These are phyloP conservation scores for Hura crepitans DNA, from an alignment of 441 rosid genomes.

Conservation along the genomic window DNA sequence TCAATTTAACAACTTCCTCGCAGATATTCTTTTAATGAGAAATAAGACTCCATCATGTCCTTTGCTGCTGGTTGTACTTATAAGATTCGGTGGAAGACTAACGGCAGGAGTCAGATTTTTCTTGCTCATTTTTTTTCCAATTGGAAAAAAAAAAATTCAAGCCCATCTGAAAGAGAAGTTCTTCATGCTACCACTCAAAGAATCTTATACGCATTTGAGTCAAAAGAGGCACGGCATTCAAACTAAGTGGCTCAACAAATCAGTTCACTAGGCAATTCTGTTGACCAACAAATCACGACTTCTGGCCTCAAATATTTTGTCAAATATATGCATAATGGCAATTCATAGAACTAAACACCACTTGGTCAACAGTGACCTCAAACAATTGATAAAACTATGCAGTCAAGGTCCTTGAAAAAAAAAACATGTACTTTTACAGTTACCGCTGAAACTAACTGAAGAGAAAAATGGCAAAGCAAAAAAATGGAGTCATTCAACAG, in stretches of 20 bases:
- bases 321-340: conserved; percentile 11
- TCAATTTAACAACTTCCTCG: not conserved
- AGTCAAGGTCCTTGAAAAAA: not conserved
- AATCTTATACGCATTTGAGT: not conserved
- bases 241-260: not conserved
- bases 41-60: not conserved
- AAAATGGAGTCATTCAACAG: not conserved
- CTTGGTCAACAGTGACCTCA: not conserved
- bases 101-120: too few relatives aligned
- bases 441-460: not conserved
- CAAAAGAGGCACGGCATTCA: not conserved
- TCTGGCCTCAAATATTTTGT: not conserved
- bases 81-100: too few relatives aligned
- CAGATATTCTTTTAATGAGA: not conserved
- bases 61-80: too few relatives aligned
- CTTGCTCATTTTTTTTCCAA: too few relatives aligned
- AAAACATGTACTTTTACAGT: not conserved
- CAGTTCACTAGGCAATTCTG: not conserved
- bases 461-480: not conserved
- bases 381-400: not conserved
- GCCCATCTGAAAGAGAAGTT: not conserved
- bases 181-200: not conserved
- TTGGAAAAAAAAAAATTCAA: not conserved
- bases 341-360: conserved; percentile 2
- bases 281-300: not conserved